Evolutionary conservation across 164 flowering plant genomes (phyloP).

Genomic region (Piper betle): DNA sequence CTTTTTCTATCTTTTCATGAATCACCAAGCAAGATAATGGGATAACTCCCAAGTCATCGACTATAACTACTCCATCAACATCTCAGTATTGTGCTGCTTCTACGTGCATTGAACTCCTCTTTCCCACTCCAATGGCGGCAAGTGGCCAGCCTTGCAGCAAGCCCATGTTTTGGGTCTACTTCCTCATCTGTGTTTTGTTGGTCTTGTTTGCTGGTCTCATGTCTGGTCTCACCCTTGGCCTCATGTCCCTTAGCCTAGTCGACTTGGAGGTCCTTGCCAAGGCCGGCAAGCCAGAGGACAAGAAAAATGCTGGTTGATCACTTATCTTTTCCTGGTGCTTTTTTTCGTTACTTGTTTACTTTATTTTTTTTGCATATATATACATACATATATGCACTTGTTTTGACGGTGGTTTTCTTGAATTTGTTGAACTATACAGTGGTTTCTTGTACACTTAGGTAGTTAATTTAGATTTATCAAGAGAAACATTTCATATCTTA

Average conservation of each 20-base stretch:
- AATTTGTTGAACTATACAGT: too few species aligned
- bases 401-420: too few species aligned
- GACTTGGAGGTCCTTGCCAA: conserved; percentile 50
- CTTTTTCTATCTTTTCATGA: too few species aligned
- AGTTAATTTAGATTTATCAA: too few species aligned
- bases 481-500: too few species aligned
- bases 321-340: neutral
- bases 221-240: conserved; percentile 60
- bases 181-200: conserved; percentile 20
- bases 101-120: neutral
- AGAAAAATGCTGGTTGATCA: conserved; percentile 29
- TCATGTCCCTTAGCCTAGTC: conserved; percentile 52
- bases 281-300: conserved; percentile 43
- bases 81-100: too few species aligned
- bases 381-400: too few species aligned
- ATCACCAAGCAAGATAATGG: too few species aligned
- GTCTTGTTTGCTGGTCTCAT: conserved; percentile 49
- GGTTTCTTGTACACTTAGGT: too few species aligned
- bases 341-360: neutral
- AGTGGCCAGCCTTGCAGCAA: conserved; percentile 42
- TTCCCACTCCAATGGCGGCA: conserved; percentile 20
- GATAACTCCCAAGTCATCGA: too few species aligned
- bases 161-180: conserved; percentile 39
- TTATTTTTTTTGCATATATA: neutral
- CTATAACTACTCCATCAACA: too few species aligned